These are phyloP conservation scores for Phylloporus scabripes DNA, from an alignment of 768 basidiomycete genomes.

Conservation along the genomic window DNA sequence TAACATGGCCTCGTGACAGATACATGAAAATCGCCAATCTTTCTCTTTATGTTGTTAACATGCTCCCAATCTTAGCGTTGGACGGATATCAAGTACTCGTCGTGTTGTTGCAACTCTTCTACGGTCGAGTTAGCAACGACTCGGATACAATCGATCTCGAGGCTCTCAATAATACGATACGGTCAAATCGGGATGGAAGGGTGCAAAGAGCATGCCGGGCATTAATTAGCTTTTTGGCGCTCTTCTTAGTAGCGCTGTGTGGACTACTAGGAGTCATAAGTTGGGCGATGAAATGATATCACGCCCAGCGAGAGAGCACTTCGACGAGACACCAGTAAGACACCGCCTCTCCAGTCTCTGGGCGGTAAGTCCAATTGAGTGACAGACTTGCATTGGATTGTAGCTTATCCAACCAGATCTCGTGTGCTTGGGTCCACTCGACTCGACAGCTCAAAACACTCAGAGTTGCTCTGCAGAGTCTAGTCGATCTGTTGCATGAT, in stretches of 20 bases:
- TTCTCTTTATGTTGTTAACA: slow-evolving; percentile 78
- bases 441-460: neutral
- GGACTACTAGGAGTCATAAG: slow-evolving; percentile 15
- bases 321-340: neutral
- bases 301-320: neutral
- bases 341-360: neutral
- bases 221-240: slow-evolving; percentile 17
- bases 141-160: slow-evolving; percentile 19
- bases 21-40: slow-evolving; percentile 63
- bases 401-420: too few species aligned
- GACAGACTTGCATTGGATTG: too few species aligned
- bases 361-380: neutral
- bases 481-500: slow-evolving; percentile 10
- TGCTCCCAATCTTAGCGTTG: slow-evolving; percentile 64
- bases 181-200: slow-evolving; percentile 5
- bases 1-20: slow-evolving; percentile 30
- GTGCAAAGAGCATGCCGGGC: slow-evolving; percentile 12
- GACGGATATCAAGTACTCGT: slow-evolving; percentile 64
- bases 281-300: slow-evolving; percentile 16
- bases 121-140: neutral
- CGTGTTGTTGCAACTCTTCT: slow-evolving; percentile 24
- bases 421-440: too few species aligned
- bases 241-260: slow-evolving; percentile 19
- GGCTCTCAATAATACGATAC: slow-evolving; percentile 4
- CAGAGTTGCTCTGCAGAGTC: neutral